Conservation (phyloP, 225 moss, liverwort and hornwort genomes). For the Asterella californica region DNA sequence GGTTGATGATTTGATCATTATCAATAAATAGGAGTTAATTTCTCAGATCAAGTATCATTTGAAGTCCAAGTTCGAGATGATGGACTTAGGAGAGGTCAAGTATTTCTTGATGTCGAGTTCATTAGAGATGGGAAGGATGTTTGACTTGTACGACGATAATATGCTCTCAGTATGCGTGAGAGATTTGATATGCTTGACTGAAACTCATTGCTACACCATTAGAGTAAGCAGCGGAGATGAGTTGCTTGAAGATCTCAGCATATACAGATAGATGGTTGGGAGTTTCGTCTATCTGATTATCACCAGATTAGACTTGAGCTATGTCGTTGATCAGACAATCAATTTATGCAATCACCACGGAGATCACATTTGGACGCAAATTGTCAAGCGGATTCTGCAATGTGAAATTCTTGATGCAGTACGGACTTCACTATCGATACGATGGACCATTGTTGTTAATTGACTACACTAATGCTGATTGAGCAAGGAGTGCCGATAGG, state of each 20-base stretch:
- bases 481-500: too few relatives aligned
- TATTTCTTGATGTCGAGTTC: too few relatives aligned
- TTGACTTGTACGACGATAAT: neutral
- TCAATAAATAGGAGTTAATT: neutral
- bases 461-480: too few relatives aligned
- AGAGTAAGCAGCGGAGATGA: neutral
- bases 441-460: too few relatives aligned
- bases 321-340: neutral
- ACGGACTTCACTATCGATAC: neutral
- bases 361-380: neutral
- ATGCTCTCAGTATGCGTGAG: too few relatives aligned
- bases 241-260: neutral
- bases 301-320: neutral
- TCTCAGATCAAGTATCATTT: neutral
- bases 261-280: neutral
- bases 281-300: neutral
- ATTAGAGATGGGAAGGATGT: too few relatives aligned
- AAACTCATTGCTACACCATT: neutral
- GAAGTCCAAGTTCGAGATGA: too few relatives aligned
- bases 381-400: neutral
- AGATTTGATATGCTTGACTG: neutral
- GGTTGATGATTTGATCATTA: neutral
- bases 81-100: too few relatives aligned
- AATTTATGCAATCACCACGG: neutral
- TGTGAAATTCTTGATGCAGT: neutral